Percentiles rank a stretch among this genome's conserved stretches.
These are phyloP conservation scores for Saussurea involucrata DNA, from an alignment of 129 eudicot genomes.

Conservation along the genomic window DNA sequence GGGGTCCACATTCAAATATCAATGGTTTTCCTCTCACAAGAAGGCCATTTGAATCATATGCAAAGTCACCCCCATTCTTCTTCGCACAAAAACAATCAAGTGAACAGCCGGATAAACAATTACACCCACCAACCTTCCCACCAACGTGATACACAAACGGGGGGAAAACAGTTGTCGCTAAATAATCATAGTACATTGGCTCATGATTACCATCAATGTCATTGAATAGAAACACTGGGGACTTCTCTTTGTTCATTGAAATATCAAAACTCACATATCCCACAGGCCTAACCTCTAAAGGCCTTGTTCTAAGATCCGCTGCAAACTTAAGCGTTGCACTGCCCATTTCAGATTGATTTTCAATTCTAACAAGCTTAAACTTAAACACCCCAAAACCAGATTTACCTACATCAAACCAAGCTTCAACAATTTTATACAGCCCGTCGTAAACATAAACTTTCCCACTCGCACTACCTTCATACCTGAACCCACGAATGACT, in stretches of 20 bases:
- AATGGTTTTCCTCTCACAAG: constrained; percentile 58
- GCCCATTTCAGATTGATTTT: constrained; percentile 68
- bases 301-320: constrained; percentile 43
- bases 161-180: constrained; percentile 52
- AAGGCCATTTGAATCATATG: constrained; percentile 61
- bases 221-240: constrained; percentile 58
- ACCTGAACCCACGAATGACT: constrained; percentile 68
- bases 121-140: constrained; percentile 44
- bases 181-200: constrained; percentile 57
- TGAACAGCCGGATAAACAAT: constrained; percentile 50
- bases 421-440: constrained; percentile 44
- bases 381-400: constrained; percentile 83
- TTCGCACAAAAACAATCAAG: constrained; percentile 52
- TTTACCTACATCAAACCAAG: constrained; percentile 71
- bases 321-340: constrained; percentile 53
- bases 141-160: constrained; percentile 45
- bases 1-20: constrained; percentile 66
- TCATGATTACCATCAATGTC: constrained; percentile 62
- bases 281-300: constrained; percentile 46
- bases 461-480: constrained; percentile 64
- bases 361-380: constrained; percentile 67
- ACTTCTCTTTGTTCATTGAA: constrained; percentile 53
- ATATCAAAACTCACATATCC: constrained; percentile 67
- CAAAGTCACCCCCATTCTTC: constrained; percentile 69
- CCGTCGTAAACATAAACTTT: constrained; percentile 90